Conservation (phyloP, 164 flowering plant genomes). For the Liriodendron chinense region DNA sequence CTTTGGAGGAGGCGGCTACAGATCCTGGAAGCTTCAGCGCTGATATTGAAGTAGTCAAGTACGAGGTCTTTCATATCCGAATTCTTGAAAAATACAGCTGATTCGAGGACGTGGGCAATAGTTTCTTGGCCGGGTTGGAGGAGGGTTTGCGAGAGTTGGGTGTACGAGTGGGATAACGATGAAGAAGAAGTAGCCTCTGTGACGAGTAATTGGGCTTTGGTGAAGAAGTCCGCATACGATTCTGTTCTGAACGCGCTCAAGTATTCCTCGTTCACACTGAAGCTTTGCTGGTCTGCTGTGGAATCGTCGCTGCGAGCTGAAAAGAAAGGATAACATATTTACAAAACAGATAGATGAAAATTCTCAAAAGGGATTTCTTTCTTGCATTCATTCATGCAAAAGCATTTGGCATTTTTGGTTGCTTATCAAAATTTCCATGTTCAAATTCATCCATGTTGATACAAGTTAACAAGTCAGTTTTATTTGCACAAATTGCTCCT, state of each 20-base stretch:
- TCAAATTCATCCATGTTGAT: no score
- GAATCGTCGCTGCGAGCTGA: constrained; percentile 23
- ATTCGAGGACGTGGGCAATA: constrained; percentile 36
- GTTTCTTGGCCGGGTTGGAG: constrained; percentile 60
- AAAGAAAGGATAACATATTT: not conserved
- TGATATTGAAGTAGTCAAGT: constrained; percentile 43
- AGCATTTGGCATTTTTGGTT: no score
- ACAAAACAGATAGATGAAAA: not conserved
- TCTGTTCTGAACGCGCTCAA: constrained; percentile 46
- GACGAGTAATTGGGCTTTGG: constrained; percentile 39
- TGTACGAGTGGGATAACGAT: constrained; percentile 16
- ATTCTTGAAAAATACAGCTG: constrained; percentile 29
- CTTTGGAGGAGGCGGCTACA: constrained; percentile 50
- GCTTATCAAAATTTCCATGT: no score
- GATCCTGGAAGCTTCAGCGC: constrained; percentile 61
- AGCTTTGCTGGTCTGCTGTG: constrained; percentile 21
- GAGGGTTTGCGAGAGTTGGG: constrained; percentile 33
- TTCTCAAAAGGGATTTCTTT: not conserved
- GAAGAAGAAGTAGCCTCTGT: constrained; percentile 13
- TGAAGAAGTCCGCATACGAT: constrained; percentile 50
- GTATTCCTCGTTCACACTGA: constrained; percentile 57
- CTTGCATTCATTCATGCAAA: not conserved
- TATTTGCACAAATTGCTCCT: not conserved
- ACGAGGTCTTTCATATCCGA: constrained; percentile 42
- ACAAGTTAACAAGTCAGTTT: not conserved